Evolutionary conservation across 2,329 filamentous ascomycete species (phyloP), one percentile per base, ranked within the genome.

Genomic region (Colletotrichum theobromicola): DNA sequence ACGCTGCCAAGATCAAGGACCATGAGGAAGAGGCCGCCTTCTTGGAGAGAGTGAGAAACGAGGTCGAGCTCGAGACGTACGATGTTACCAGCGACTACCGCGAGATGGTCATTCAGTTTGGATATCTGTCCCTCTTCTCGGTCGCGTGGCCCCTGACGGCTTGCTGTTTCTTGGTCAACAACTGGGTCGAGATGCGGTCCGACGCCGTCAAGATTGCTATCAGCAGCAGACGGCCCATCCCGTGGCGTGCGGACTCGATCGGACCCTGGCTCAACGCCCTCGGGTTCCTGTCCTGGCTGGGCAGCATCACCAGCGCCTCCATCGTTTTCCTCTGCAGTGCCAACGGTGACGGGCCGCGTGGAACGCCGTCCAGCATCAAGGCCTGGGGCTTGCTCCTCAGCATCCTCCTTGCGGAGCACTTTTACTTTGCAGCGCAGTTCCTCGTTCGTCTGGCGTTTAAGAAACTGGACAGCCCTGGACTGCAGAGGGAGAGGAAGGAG

Each of bases 81-180:
- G 94, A 98, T 81, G 96, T 98, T 2, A 95, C 95, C 1, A 90
- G 91, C 21, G 97, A 99, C 81, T 94, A 98, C 76, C 90, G 97
- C 46, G 97, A 99, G 85, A 98, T 98, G 95, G 91, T 95, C 32
- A 91, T 98, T 75, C 95, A 97, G 79, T 94, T 92, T 78, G 91
- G 96, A 34, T 98, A 98, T 82, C 89, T 99, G 1, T 93, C 94
- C 0, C 89, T 98, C 12, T 98, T 98, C 83, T 97, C 95, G 0
- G 94, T 97, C 4, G 92, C 98, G 69, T 99, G 97, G 97, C 97
- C 97, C 0, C 87, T 98, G n/a, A 96, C 96, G 0, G 93, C 94
- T 3, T 89, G 95, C 71, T 96, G 94, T 2, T 98, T 98, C 86
- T 86, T 98, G 15, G 87, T 97, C 83, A 98, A 98, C 86, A 97